Conservation (phyloP, 2,329 filamentous ascomycete genomes). For the Pseudocercospora vitis region DNA sequence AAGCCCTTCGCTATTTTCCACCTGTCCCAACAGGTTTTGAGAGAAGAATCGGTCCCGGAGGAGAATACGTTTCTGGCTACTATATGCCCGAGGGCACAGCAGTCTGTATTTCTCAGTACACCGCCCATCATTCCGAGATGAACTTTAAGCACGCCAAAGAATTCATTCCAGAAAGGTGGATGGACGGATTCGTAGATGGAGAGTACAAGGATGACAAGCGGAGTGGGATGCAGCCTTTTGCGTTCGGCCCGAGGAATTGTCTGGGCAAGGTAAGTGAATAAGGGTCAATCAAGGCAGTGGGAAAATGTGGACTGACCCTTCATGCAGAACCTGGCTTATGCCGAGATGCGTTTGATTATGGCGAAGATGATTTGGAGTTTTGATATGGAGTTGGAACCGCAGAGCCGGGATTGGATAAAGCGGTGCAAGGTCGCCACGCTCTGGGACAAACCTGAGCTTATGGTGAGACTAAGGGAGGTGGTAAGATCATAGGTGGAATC, state of each 20-base stretch:
- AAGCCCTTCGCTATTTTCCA: constrained; percentile 48
- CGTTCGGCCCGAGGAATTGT: constrained; percentile 35
- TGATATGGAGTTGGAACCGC: constrained; percentile 37
- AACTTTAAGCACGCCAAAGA: constrained; percentile 32
- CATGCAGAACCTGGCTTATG: constrained; percentile 38
- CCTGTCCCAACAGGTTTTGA: constrained; percentile 45
- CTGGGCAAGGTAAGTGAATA: constrained; percentile 21
- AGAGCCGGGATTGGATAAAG: constrained; percentile 13
- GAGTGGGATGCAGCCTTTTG: constrained; percentile 35
- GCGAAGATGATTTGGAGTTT: constrained; percentile 44
- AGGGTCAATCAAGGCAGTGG: no score
- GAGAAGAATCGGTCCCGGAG: constrained; percentile 29
- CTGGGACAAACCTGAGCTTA: constrained; percentile 31
- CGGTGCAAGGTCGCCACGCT: constrained; percentile 20
- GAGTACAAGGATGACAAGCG: constrained; percentile 34
- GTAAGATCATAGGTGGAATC: constrained; percentile 12
- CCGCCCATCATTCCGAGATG: constrained; percentile 25
- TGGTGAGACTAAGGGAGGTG: constrained; percentile 28
- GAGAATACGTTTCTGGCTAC: constrained; percentile 32
- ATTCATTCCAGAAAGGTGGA: constrained; percentile 38
- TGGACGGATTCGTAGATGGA: constrained; percentile 28
- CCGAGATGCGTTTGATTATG: constrained; percentile 42
- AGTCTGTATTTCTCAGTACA: constrained; percentile 29
- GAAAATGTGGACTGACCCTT: no score
- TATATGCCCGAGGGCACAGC: constrained; percentile 34